phyloP scores from a whole-genome alignment of 2,329 filamentous ascomycete genomes.

The Epichloe elymi region DNA sequence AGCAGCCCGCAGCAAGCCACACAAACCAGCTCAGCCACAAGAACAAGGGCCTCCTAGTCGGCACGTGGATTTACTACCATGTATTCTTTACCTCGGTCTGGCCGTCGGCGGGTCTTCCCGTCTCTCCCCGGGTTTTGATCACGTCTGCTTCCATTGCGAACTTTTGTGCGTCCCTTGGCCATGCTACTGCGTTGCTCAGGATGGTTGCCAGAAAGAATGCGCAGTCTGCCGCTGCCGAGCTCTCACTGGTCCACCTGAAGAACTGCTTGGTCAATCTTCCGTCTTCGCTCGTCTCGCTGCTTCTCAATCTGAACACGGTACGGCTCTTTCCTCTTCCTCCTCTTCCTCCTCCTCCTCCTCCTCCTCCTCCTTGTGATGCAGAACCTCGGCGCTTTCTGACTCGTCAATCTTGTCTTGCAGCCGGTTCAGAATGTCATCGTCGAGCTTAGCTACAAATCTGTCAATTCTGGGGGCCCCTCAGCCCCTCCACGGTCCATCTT shows the following conservation, averaged over 20 bases:
- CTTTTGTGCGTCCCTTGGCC: not conserved
- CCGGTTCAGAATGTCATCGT: slow-evolving; percentile 92
- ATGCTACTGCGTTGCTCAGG: slow-evolving; percentile 6
- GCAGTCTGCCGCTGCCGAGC: slow-evolving; percentile 61
- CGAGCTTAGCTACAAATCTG: slow-evolving; percentile 62
- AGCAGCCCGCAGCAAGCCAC: not conserved
- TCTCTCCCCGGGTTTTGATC: not conserved
- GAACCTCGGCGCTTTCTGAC: not conserved
- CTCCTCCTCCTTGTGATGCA: not conserved
- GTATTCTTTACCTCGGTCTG: slow-evolving; percentile 13
- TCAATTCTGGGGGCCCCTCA: slow-evolving; percentile 31
- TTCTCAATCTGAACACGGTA: slow-evolving; percentile 85
- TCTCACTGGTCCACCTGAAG: slow-evolving; percentile 77
- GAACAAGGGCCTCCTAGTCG: slow-evolving; percentile 7
- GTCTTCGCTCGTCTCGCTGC: slow-evolving; percentile 64
- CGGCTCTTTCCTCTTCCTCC: slow-evolving; percentile 20
- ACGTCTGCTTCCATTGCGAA: too few species aligned
- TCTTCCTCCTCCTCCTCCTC: too few species aligned
- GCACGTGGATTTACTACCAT: slow-evolving; percentile 17
- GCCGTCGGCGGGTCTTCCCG: not conserved
- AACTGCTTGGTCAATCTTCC: slow-evolving; percentile 94
- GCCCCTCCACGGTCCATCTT: slow-evolving; percentile 58
- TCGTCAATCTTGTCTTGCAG: slow-evolving; percentile 28
- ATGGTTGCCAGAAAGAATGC: slow-evolving; percentile 41
- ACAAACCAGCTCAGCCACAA: not conserved